Conservation (phyloP, 2,329 filamentous ascomycete species). For the Huntiella omanensis region DNA sequence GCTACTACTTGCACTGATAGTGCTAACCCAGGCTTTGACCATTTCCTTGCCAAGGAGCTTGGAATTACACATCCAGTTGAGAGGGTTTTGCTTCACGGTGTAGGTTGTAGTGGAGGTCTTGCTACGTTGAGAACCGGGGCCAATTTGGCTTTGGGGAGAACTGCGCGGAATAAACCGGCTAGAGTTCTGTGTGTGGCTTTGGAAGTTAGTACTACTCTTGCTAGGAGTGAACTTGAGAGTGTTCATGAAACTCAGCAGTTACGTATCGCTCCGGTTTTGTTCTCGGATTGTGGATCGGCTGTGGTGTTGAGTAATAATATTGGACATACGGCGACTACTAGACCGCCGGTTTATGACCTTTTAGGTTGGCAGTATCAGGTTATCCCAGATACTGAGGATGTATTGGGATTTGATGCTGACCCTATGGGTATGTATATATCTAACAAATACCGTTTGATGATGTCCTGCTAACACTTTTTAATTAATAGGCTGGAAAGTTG, state of each 20-base stretch:
- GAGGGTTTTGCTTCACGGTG: constrained; percentile 45
- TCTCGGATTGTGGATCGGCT: constrained; percentile 53
- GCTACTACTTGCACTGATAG: constrained; percentile 52
- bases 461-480: background rate
- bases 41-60: constrained; percentile 40
- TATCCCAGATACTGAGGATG: constrained; percentile 40
- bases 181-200: constrained; percentile 46
- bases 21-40: constrained; percentile 50
- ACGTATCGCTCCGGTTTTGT: constrained; percentile 45
- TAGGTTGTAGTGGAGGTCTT: constrained; percentile 47
- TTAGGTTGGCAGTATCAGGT: constrained; percentile 46
- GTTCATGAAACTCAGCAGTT: constrained; percentile 39
- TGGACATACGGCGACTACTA: constrained; percentile 21
- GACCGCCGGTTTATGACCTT: constrained; percentile 35
- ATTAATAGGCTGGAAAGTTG: constrained; percentile 42
- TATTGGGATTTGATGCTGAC: constrained; percentile 48
- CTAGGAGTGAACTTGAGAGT: constrained; percentile 46
- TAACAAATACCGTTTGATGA: background rate
- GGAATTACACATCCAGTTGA: constrained; percentile 40
- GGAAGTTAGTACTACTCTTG: constrained; percentile 41
- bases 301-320: constrained; percentile 45
- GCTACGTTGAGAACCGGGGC: constrained; percentile 44
- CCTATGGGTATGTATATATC: constrained; percentile 28
- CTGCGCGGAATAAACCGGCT: constrained; percentile 37
- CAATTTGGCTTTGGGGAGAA: constrained; percentile 45